Base-by-base conservation (phyloP, 768 basidiomycete genomes). In the Pulveroboletus sp. region DNA sequence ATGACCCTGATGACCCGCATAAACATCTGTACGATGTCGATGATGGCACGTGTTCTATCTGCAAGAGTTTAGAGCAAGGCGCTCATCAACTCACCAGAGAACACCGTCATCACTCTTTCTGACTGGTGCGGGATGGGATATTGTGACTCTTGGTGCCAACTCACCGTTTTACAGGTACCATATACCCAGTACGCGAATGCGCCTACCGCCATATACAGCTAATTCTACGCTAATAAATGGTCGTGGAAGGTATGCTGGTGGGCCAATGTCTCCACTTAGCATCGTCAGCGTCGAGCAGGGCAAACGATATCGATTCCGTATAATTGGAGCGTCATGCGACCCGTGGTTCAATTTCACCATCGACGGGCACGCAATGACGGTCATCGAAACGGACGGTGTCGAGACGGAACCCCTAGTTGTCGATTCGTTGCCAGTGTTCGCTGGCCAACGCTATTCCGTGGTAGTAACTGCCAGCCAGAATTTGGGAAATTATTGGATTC, bases 371-470 rank as follows among this genome's bases (percentile, higher is more conserved):
- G 8, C n/a, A 1, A 38, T 61, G 50, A 73, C 66, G 5, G 63
- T 75, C 48, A 73, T 76, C 31, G 71, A 73, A 58, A 73, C 67
- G 9, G 77, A 77, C 45, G 71, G 71, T 3, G 49, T 72, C 11
- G 71, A 67, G 42, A 69, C 69, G 14, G 50, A 69, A 24, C 75
- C 74, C 5, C 49, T 74, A 3, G 54, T 61, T 0, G 73, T 74
- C 8, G 73, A 76, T 40, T 64, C 57, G 12, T 45, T 73, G 15
- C 56, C 63, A 11, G 67, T 73, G 10, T 64, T 60, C 9, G 48
- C 67, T 6, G 76, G 71, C 5, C 77, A 79, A 52, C 71, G 77
- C 27, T 78, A 77, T 50, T 78, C 76, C 1, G 67, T 78, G 48
- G 61, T 78, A 10, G 56, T 79, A 1, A 56, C 64, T 61, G 72